A percentile compares a stretch with the other conserved stretches of the same genome.
Evolutionary conservation across 345 rosid species (phyloP).

Genomic region (Salix purpurea): DNA sequence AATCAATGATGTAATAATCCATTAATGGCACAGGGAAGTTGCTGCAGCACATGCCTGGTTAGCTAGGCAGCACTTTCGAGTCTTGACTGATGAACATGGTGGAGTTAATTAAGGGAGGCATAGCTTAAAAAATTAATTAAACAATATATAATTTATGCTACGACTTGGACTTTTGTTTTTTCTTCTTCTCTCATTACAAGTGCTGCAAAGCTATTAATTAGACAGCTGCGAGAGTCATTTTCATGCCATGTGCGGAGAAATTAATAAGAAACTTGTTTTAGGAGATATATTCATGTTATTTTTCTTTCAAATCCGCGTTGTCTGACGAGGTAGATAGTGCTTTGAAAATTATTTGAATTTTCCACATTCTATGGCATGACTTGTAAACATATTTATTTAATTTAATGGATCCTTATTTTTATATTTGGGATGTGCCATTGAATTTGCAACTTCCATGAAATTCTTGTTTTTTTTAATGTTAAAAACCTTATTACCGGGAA

Average conservation of each 20-base stretch:
- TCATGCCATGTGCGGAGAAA: conserved; percentile 7
- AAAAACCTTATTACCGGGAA: too few species aligned
- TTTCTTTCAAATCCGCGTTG: not conserved
- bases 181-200: not conserved
- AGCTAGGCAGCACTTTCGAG: not conserved
- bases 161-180: not conserved
- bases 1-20: not conserved
- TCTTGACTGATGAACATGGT: not conserved
- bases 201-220: not conserved
- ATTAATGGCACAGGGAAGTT: not conserved
- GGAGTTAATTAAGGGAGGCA: not conserved
- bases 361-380: too few species aligned
- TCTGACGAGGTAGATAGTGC: not conserved
- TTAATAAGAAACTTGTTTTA: not conserved
- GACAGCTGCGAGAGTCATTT: conserved; percentile 11
- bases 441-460: not conserved
- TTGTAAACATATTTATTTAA: too few species aligned
- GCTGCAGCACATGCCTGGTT: not conserved
- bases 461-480: too few species aligned
- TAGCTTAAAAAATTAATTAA: not conserved
- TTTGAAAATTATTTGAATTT: not conserved
- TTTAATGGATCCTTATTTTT: too few species aligned
- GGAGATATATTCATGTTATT: not conserved
- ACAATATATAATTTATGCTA: not conserved
- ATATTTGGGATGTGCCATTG: not conserved